Base-by-base conservation (phyloP, 164 flowering plant genomes). In the Warburgia ugandensis region DNA sequence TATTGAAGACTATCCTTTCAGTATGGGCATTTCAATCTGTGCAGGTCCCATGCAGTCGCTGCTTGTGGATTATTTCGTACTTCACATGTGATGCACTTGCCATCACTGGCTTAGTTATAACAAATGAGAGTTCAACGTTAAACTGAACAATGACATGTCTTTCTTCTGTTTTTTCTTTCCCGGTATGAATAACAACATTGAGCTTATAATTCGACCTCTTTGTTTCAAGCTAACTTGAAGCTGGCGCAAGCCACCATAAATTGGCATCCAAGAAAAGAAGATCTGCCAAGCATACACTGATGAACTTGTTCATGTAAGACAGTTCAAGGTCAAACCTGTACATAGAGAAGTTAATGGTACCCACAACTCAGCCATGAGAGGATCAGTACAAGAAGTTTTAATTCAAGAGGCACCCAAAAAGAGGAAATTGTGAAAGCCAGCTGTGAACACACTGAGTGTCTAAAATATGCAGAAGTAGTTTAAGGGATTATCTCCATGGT, bases 161-260 rank as follows among this genome's bases (percentile, higher is more conserved):
- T 27, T 7, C 2, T 1, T 46, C 26, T 42, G 6, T 39, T 10
- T 13, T 11, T 40, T 28, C 17, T 37, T 27, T 22, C 8, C 54
- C 27, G 21, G 38, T 48, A 48, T 22, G 31, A 40, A 30, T 30
- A 38, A 36, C 52, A 20, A 7, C 13, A 29, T 13, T 46, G 26
- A 27, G 50, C 22, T 36, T 37, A 14, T 26, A 48, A 39, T 19
- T 56, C 16, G n/a, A 14, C 41, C 41, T 13, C 16, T 37, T 20
- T n/a, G n/a, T 37, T 37, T 37, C 27, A 37, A 48, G 28, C 50
- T 14, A 20, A 56, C 36, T 27, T 35, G 42, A 12, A 37, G 5
- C 21, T 30, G 19, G 35, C 45, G 10, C 21, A 25, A 44, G 17
- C 38, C 25, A 41, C 36, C 25, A n/a, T 14, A 26, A 16, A 13